Conservation (phyloP, 129 eudicot genomes). For the Flaveria linearis region DNA sequence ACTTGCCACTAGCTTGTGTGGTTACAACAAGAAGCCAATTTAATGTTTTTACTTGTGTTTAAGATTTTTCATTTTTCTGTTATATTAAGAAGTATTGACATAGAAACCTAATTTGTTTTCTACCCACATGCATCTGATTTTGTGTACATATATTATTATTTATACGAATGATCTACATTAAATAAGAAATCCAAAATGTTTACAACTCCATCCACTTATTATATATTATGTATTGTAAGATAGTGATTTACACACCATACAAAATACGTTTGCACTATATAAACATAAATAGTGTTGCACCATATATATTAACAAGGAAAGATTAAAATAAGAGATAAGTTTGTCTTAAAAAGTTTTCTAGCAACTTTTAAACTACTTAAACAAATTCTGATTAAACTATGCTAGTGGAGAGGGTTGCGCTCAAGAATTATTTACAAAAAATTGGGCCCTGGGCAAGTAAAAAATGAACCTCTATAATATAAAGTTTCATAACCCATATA, state of each 20-base stretch:
- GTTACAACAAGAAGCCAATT: constrained; percentile 10
- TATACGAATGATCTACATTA: too few relatives aligned
- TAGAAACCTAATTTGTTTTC: not conserved
- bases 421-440: too few relatives aligned
- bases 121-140: constrained; percentile 2
- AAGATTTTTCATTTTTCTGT: not conserved
- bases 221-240: not conserved
- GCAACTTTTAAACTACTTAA: too few relatives aligned
- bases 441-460: too few relatives aligned
- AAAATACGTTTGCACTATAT: not conserved
- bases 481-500: too few relatives aligned
- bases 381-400: too few relatives aligned
- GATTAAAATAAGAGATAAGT: too few relatives aligned
- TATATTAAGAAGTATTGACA: constrained; percentile 7
- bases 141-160: not conserved
- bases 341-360: too few relatives aligned
- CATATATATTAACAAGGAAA: not conserved
- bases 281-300: not conserved
- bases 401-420: too few relatives aligned
- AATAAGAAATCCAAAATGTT: not conserved
- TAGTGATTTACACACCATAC: not conserved
- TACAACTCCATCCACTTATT: not conserved
- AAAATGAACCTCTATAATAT: too few relatives aligned
- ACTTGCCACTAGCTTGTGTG: constrained; percentile 41
- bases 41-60: constrained; percentile 6